Percentiles rank a stretch among this genome's conserved stretches.
These are phyloP conservation scores for Tylopilus orsonianus DNA, from an alignment of 1,284 basidiomycete species.

Conservation along the genomic window DNA sequence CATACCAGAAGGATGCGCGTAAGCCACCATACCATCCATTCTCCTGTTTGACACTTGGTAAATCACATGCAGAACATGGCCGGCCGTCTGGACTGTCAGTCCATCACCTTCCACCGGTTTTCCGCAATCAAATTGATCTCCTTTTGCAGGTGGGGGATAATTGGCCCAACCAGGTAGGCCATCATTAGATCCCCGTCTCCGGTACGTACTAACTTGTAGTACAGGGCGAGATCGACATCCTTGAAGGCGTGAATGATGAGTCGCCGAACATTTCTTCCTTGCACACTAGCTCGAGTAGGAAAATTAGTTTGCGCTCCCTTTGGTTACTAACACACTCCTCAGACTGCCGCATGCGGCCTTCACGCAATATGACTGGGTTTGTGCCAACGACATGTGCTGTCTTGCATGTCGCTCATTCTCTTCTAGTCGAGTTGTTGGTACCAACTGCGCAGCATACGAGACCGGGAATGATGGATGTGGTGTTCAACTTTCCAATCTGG, in stretches of 20 bases:
- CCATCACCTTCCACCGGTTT: neutral
- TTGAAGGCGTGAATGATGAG: constrained; percentile 32
- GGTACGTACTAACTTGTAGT: neutral
- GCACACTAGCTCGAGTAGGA: constrained; percentile 23
- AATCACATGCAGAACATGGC: constrained; percentile 25
- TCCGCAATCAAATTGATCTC: neutral
- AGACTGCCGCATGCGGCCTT: constrained; percentile 24
- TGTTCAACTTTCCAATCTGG: constrained; percentile 35
- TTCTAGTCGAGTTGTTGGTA: constrained; percentile 12
- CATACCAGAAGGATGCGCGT: constrained; percentile 33
- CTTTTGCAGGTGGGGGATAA: constrained; percentile 20
- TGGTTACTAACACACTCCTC: neutral
- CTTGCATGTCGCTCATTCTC: constrained; percentile 4
- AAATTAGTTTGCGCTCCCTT: neutral
- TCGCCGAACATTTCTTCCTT: constrained; percentile 30
- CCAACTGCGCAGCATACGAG: constrained; percentile 28
- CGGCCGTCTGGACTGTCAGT: constrained; percentile 29
- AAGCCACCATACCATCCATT: constrained; percentile 2
- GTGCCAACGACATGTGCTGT: constrained; percentile 1
- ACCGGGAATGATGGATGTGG: constrained; percentile 46
- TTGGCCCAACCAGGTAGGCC: constrained; percentile 22
- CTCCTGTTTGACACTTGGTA: neutral
- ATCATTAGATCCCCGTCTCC: neutral
- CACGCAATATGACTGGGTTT: constrained; percentile 26
- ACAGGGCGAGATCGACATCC: constrained; percentile 37